Evolutionary conservation across 2,329 filamentous ascomycete species (phyloP), one percentile per base, ranked within the genome.

Genomic region (Cadophora luteo-olivacea): DNA sequence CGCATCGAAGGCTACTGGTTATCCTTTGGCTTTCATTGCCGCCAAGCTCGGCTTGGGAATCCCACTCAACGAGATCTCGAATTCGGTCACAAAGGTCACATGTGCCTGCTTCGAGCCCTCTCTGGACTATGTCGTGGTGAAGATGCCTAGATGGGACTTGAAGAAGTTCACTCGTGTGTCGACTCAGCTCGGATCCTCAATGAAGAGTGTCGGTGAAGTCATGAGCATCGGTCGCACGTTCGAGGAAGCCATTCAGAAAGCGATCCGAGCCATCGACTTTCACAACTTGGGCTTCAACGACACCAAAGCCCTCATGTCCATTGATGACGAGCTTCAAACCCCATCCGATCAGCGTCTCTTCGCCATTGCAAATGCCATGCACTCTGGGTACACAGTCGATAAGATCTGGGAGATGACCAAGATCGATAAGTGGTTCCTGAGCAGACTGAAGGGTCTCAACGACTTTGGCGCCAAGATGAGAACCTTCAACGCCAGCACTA

Each of bases 121-220:
- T 16, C 89, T 99, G 16, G 96, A 99, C 81, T 99, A 99, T 79
- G 93, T 97, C 64, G 96, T 98, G 22, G 95, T 98, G 75, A 99
- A 99, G 88, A 98, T 99, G 84, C 96, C 96, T 58, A 89, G 96
- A 75, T 99, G 96, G 96, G 96, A 99, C 82, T 82, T 99, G 78
- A 98, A 98, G 86, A 99, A 99, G 83, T 99, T 99, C 82, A 97
- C 93, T 33, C 90, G 96, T 73, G 96, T 98, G 25, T 98, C 95
- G 4, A 98, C 94, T 0, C 91, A 97, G 78, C 91, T 99, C 29
- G 95, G 94, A 36, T 98, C 96, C 3, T 97, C 95, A 14, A 99
- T 99, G 96, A 99, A 98, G 90, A 97, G 93, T 87, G 94, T 99
- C 64, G 96, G 96, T 78, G 96, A 99, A 80, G 96, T 99, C 73